Evolutionary conservation across 2,329 filamentous ascomycete genomes (phyloP).

Genomic region (Fusarium virguliforme): DNA sequence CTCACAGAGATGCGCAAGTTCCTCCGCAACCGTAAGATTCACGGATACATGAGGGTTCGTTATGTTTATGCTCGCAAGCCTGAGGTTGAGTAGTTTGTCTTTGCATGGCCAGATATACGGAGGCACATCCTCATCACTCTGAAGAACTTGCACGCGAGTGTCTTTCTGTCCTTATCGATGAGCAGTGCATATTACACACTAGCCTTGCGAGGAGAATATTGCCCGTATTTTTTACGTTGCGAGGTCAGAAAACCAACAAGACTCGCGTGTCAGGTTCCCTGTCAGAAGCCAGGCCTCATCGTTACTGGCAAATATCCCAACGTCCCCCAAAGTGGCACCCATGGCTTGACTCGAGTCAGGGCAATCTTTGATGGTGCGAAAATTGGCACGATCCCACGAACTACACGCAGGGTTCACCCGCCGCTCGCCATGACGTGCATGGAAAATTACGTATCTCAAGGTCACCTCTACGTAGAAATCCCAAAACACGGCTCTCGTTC

Average conservation of each 20-base stretch:
- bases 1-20: conserved; percentile 24
- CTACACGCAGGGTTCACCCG: neutral
- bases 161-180: too few relatives aligned
- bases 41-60: conserved; percentile 31
- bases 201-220: too few relatives aligned
- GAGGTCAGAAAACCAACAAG: too few relatives aligned
- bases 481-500: neutral
- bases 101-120: neutral
- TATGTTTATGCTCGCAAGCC: conserved; percentile 37
- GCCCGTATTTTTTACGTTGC: too few relatives aligned
- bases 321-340: too few relatives aligned
- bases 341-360: neutral
- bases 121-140: too few relatives aligned
- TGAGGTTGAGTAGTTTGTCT: neutral
- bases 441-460: neutral
- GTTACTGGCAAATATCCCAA: too few relatives aligned
- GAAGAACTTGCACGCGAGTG: too few relatives aligned
- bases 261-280: too few relatives aligned
- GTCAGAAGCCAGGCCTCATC: neutral
- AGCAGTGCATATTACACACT: too few relatives aligned
- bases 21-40: conserved; percentile 29
- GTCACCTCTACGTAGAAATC: neutral
- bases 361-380: neutral
- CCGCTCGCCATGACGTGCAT: neutral
- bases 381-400: neutral